phyloP scores from a whole-genome alignment of 2,329 filamentous ascomycete genomes.

The Dothiorella sarmentorum region DNA sequence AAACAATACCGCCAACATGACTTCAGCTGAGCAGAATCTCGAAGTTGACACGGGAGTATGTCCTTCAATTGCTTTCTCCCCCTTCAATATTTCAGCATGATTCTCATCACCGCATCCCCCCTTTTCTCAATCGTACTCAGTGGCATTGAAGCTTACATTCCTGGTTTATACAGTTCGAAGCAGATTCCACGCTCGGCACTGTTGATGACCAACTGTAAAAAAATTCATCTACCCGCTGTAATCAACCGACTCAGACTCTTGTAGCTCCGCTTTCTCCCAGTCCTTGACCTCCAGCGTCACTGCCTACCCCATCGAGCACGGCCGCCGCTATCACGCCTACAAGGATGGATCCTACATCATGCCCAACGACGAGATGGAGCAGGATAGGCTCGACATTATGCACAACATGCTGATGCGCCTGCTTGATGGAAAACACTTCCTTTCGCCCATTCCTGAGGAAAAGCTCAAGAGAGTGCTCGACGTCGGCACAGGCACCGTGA shows the following conservation, averaged over 20 bases:
- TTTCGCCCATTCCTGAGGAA: conserved; percentile 22
- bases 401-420: conserved; percentile 25
- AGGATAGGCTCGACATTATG: conserved; percentile 30
- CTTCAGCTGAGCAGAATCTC: too few relatives aligned
- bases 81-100: too few relatives aligned
- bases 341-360: conserved; percentile 30
- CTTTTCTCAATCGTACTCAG: too few relatives aligned
- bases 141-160: too few relatives aligned
- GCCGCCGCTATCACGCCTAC: conserved; percentile 30
- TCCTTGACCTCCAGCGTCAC: conserved; percentile 20
- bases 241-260: not conserved
- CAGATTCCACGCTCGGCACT: not conserved
- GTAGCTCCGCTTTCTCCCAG: not conserved
- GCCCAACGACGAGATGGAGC: conserved; percentile 26
- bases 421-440: conserved; percentile 29
- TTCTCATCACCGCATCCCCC: too few relatives aligned
- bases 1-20: too few relatives aligned
- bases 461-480: conserved; percentile 23
- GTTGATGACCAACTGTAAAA: not conserved
- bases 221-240: not conserved
- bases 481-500: conserved; percentile 27
- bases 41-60: too few relatives aligned
- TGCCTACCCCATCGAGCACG: conserved; percentile 26
- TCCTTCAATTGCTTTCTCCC: too few relatives aligned
- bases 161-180: not conserved